Evolutionary conservation across 2,329 filamentous ascomycete species (phyloP).

Genomic region (Penicillium hordei): DNA sequence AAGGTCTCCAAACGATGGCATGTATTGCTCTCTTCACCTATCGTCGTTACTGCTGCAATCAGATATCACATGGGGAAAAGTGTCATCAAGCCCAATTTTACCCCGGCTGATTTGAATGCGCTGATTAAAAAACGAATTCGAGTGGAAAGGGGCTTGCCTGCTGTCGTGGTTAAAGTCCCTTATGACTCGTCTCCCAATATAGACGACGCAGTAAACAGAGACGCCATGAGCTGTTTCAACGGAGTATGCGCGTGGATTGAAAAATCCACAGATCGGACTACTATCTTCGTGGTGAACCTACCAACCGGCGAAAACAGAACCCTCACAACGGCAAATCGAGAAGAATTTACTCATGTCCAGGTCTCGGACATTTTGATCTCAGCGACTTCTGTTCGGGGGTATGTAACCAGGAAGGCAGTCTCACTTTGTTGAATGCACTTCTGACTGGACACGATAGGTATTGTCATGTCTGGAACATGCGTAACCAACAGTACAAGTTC

Average conservation of each 20-base stretch:
- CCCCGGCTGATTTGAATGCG: background rate
- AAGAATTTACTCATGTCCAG: background rate
- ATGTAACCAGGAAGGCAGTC: background rate
- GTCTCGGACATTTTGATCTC: constrained; percentile 11
- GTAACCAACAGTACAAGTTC: constrained; percentile 18
- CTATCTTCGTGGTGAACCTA: constrained; percentile 7
- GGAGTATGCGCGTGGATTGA: constrained; percentile 16
- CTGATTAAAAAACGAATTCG: background rate
- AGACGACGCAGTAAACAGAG: background rate
- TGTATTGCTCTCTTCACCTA: constrained; percentile 29
- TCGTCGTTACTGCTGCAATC: constrained; percentile 9
- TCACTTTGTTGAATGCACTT: background rate
- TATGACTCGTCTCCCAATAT: background rate
- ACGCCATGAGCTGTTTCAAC: constrained; percentile 1
- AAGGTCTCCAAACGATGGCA: constrained; percentile 40
- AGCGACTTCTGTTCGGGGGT: constrained; percentile 6
- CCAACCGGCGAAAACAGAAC: background rate
- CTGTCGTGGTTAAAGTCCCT: background rate
- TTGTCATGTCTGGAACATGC: constrained; percentile 34
- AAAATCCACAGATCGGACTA: background rate
- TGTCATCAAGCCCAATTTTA: background rate
- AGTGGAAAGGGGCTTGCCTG: background rate
- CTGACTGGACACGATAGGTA: constrained; percentile 17
- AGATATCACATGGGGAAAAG: background rate
- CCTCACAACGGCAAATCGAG: constrained; percentile 17